Conservation (phyloP, 1,284 basidiomycete genomes). For the Ceraceosorus guamensis region DNA sequence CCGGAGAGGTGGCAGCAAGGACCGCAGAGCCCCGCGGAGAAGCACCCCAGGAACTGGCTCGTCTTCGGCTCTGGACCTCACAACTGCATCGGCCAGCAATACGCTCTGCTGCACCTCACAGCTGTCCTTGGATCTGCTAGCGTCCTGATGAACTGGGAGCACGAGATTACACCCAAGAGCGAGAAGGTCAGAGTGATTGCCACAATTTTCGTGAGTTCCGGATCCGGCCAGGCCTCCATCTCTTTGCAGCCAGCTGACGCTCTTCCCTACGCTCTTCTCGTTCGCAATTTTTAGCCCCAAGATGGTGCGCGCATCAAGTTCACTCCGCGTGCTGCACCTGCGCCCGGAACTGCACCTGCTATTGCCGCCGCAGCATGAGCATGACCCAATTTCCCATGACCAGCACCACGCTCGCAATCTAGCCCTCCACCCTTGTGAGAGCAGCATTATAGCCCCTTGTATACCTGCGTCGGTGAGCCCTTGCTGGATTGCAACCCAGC, state of each 20-base stretch:
- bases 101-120: slow-evolving; percentile 84
- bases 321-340: slow-evolving; percentile 31
- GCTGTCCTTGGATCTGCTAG: slow-evolving; percentile 78
- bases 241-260: slow-evolving; percentile 11
- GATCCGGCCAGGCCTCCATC: background rate
- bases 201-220: slow-evolving; percentile 24
- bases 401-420: too few relatives aligned
- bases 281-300: slow-evolving; percentile 71
- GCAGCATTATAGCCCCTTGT: too few relatives aligned
- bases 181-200: slow-evolving; percentile 70
- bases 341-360: slow-evolving; percentile 27
- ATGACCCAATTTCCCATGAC: too few relatives aligned
- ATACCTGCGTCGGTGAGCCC: too few relatives aligned
- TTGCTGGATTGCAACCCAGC: too few relatives aligned
- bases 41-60: slow-evolving; percentile 87
- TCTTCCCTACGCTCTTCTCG: slow-evolving; percentile 20
- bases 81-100: slow-evolving; percentile 81
- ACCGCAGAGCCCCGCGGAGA: slow-evolving; percentile 64
- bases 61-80: slow-evolving; percentile 85
- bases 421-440: too few relatives aligned
- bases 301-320: slow-evolving; percentile 81
- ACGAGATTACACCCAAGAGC: slow-evolving; percentile 70
- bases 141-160: slow-evolving; percentile 78
- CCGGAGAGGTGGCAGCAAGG: slow-evolving; percentile 92
- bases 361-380: slow-evolving; percentile 29